Percentiles rank a stretch among this genome's conserved stretches.
Conservation (phyloP, 768 basidiomycete genomes). For the Lentinula raphanica region DNA sequence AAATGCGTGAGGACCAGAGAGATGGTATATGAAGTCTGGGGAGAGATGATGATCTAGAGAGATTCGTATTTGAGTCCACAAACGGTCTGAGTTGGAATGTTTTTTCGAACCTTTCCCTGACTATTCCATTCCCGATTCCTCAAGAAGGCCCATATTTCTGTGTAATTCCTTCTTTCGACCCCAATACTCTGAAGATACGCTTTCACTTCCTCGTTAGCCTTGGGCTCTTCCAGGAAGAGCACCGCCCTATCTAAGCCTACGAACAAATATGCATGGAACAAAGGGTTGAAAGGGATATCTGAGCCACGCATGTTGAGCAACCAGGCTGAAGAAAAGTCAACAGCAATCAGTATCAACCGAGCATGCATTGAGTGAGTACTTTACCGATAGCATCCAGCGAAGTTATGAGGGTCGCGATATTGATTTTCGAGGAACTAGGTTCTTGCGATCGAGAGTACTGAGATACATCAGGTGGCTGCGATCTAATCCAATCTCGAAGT, state of each 20-base stretch:
- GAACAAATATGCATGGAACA: constrained; percentile 86
- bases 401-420: constrained; percentile 63
- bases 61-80: not conserved
- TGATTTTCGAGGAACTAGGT: constrained; percentile 56
- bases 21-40: constrained; percentile 77
- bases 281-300: constrained; percentile 88
- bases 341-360: not conserved
- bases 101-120: constrained; percentile 67
- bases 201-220: constrained; percentile 54
- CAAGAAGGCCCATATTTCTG: constrained; percentile 75
- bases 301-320: constrained; percentile 83
- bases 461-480: constrained; percentile 52
- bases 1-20: constrained; percentile 80
- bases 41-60: constrained; percentile 56
- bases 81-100: no score
- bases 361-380: constrained; percentile 15
- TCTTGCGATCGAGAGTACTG: constrained; percentile 56
- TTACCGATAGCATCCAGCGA: constrained; percentile 68
- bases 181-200: constrained; percentile 53
- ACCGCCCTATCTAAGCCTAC: constrained; percentile 55
- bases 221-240: constrained; percentile 72
- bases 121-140: constrained; percentile 70
- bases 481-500: constrained; percentile 64
- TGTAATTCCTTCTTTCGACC: constrained; percentile 63
- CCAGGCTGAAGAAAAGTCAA: constrained; percentile 51